Percentiles rank a stretch among this genome's conserved stretches.
These are phyloP conservation scores for Linum trigynum DNA, from an alignment of 345 rosid species.

Conservation along the genomic window DNA sequence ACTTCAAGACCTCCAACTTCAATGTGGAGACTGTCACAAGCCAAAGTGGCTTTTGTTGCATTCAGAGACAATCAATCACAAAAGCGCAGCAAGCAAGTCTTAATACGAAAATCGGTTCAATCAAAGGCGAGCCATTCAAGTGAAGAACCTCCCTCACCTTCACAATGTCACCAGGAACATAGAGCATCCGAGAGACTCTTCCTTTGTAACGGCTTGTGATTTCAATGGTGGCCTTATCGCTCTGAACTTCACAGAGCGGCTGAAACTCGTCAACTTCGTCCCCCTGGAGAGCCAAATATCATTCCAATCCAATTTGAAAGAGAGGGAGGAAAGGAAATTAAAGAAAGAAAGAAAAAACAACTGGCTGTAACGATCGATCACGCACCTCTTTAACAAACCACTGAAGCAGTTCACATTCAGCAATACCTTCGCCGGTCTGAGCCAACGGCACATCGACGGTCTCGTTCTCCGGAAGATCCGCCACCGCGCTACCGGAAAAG, in stretches of 20 bases:
- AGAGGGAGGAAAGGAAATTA: too few relatives aligned
- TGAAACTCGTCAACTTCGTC: constrained; percentile 84
- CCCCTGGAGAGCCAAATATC: constrained; percentile 41
- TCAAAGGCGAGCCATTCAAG: neutral
- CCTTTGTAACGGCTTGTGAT: constrained; percentile 94
- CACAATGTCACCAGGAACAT: constrained; percentile 71
- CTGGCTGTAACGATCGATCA: neutral
- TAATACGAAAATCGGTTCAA: neutral
- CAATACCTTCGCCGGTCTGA: constrained; percentile 98
- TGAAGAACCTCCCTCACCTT: constrained; percentile 41
- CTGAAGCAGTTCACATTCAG: constrained; percentile 86
- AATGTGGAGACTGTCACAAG: neutral
- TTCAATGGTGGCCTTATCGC: constrained; percentile 93
- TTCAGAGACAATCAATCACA: neutral
- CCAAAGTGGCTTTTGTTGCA: neutral
- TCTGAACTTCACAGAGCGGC: constrained; percentile 94
- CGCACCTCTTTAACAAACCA: constrained; percentile 90
- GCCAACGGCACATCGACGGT: constrained; percentile 74
- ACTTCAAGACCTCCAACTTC: neutral
- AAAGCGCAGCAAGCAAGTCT: neutral
- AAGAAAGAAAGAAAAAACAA: neutral
- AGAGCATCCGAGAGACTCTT: constrained; percentile 45
- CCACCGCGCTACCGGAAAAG: constrained; percentile 46
- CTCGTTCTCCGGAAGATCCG: constrained; percentile 29
- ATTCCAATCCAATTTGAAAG: constrained; percentile 2